These are phyloP conservation scores for Escallonia herrerae DNA, from an alignment of 129 eudicot species.

Conservation along the genomic window DNA sequence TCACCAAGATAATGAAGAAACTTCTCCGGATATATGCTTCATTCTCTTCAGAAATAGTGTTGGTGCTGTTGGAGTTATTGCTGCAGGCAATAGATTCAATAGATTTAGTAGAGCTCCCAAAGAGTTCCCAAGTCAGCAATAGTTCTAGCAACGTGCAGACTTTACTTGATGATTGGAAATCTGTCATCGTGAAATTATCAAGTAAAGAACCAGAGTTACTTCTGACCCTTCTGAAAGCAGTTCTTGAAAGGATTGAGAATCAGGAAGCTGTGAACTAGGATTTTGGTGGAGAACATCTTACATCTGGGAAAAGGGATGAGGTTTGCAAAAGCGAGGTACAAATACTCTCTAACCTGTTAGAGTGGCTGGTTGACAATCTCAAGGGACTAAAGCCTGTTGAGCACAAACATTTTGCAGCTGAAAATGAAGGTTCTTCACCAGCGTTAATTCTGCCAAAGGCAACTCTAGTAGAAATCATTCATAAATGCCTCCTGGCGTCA, in stretches of 20 bases:
- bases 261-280: conserved; percentile 23
- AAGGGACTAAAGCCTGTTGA: conserved; percentile 28
- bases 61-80: conserved; percentile 51
- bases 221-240: conserved; percentile 51
- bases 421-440: conserved; percentile 16
- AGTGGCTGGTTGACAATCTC: conserved; percentile 50
- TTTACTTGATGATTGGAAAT: conserved; percentile 66
- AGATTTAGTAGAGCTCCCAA: conserved; percentile 18
- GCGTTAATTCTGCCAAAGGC: conserved; percentile 33
- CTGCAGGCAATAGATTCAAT: conserved; percentile 48
- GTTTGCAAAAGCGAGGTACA: conserved; percentile 12
- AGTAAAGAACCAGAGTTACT: conserved; percentile 76
- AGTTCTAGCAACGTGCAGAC: conserved; percentile 14
- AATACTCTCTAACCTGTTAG: conserved; percentile 41
- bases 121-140: conserved; percentile 19
- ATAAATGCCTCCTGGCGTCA: conserved; percentile 44
- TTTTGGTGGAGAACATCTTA: conserved; percentile 38
- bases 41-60: conserved; percentile 51
- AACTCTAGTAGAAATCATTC: conserved; percentile 34
- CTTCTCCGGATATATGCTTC: conserved; percentile 61
- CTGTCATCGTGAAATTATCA: conserved; percentile 54
- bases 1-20: conserved; percentile 41
- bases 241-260: conserved; percentile 62
- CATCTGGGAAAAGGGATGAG: conserved; percentile 17
- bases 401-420: conserved; percentile 20